Conservation (phyloP, 1,284 basidiomycete genomes). For the Chondrostereum purpureum region DNA sequence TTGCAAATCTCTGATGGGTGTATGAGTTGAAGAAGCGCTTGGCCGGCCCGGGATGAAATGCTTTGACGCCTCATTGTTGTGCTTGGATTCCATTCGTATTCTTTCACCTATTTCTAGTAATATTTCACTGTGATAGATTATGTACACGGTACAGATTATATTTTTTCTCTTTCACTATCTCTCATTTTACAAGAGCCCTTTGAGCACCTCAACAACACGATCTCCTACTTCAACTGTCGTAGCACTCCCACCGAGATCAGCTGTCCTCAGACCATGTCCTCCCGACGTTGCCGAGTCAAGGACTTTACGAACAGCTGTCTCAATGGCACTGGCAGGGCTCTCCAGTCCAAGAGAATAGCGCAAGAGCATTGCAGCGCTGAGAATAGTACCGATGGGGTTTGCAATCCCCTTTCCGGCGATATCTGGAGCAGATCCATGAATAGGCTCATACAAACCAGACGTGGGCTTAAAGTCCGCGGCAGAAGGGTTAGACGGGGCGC, state of each 20-base stretch:
- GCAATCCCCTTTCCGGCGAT: constrained; percentile 94
- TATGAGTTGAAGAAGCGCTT: too few relatives aligned
- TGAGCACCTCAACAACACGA: constrained; percentile 74
- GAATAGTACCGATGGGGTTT: constrained; percentile 96
- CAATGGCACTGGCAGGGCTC: constrained; percentile 78
- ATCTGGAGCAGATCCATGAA: constrained; percentile 93
- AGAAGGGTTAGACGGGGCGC: constrained; percentile 75
- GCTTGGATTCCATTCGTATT: too few relatives aligned
- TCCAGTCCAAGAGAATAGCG: constrained; percentile 91
- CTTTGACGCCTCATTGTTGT: too few relatives aligned
- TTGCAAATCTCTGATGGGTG: too few relatives aligned
- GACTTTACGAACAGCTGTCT: constrained; percentile 83
- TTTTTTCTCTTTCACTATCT: too few relatives aligned
- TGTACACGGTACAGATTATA: too few relatives aligned
- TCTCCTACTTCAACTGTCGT: constrained; percentile 81
- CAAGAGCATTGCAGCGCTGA: constrained; percentile 92
- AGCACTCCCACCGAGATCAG: constrained; percentile 81
- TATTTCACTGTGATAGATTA: too few relatives aligned
- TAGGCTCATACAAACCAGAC: constrained; percentile 92
- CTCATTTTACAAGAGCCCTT: constrained; percentile 44
- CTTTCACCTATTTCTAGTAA: too few relatives aligned
- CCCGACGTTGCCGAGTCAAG: constrained; percentile 72
- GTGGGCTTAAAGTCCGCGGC: constrained; percentile 65
- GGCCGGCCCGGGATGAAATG: too few relatives aligned
- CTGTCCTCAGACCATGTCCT: constrained; percentile 78